These are phyloP conservation scores for Xylona heveae DNA, from an alignment of 495 filamentous ascomycete genomes.

Conservation along the genomic window DNA sequence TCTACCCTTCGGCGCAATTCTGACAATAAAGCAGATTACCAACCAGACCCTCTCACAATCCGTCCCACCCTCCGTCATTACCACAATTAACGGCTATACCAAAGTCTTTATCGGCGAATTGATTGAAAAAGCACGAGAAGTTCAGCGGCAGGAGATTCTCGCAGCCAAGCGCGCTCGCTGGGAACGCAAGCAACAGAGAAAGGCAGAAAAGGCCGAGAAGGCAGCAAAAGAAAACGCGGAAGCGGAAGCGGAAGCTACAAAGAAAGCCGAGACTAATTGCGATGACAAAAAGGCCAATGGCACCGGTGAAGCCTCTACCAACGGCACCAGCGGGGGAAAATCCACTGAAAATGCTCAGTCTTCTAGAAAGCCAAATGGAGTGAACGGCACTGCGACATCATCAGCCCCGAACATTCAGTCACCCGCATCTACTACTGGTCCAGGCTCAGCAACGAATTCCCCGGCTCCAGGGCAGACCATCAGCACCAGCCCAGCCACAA, in stretches of 20 bases:
- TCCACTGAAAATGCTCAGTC: slow-evolving; percentile 1
- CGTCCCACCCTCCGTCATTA: slow-evolving; percentile 55
- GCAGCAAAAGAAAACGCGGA: slow-evolving; percentile 25
- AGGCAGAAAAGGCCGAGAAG: slow-evolving; percentile 14
- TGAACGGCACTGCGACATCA: slow-evolving; percentile 8
- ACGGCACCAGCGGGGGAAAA: slow-evolving; percentile 11
- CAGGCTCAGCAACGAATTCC: no score
- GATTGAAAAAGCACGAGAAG: slow-evolving; percentile 55
- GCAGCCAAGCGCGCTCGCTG: slow-evolving; percentile 26
- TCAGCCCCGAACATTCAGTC: no score
- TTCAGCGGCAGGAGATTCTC: slow-evolving; percentile 59
- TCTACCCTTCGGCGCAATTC: not conserved
- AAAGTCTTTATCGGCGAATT: slow-evolving; percentile 74
- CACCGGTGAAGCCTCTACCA: slow-evolving; percentile 17
- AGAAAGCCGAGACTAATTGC: slow-evolving; percentile 20
- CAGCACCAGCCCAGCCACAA: no score
- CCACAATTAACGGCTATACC: slow-evolving; percentile 56
- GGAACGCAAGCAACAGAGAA: no score
- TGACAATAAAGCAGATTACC: slow-evolving; percentile 29
- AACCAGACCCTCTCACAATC: slow-evolving; percentile 83
- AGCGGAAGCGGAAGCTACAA: slow-evolving; percentile 20
- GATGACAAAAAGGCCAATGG: slow-evolving; percentile 13
- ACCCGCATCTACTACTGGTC: no score
- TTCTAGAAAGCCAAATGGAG: slow-evolving; percentile 3
- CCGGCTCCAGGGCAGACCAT: no score